Evolutionary conservation across 768 basidiomycete species (phyloP).

Genomic region (Pleurotus tuber-regium): DNA sequence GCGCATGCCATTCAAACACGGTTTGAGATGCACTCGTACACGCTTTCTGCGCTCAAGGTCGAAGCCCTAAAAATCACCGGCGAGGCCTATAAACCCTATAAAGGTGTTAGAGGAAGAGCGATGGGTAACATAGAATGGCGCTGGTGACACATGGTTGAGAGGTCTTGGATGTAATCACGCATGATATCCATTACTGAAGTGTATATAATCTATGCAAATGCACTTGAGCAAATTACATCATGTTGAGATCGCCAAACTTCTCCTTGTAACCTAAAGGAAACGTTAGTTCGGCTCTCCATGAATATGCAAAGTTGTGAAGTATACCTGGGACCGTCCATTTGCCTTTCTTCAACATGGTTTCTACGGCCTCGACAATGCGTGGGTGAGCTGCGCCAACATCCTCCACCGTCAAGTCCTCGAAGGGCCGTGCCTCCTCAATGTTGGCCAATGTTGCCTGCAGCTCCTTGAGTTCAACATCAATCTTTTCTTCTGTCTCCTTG

Average conservation of each 20-base stretch:
- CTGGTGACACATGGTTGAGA: constrained; percentile 32
- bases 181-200: not conserved
- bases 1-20: constrained; percentile 71
- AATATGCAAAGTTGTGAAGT: not conserved
- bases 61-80: constrained; percentile 80
- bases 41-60: constrained; percentile 79
- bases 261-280: constrained; percentile 74
- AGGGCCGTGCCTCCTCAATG: constrained; percentile 96
- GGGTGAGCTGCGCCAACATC: constrained; percentile 94
- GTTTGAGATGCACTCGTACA: constrained; percentile 70
- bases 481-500: constrained; percentile 84
- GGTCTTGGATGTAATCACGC: not conserved
- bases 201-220: not conserved
- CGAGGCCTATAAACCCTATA: constrained; percentile 87
- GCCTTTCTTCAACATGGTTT: constrained; percentile 95
- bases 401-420: constrained; percentile 90
- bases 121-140: constrained; percentile 72
- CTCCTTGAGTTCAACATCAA: constrained; percentile 86
- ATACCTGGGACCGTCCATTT: constrained; percentile 97
- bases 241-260: constrained; percentile 93
- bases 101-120: constrained; percentile 75
- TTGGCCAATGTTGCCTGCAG: constrained; percentile 93
- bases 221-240: constrained; percentile 67
- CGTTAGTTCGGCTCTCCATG: constrained; percentile 1
- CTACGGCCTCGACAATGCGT: constrained; percentile 85